Evolutionary conservation across 2,329 filamentous ascomycete species (phyloP).

Genomic region (Hirsutella minnesotensis): DNA sequence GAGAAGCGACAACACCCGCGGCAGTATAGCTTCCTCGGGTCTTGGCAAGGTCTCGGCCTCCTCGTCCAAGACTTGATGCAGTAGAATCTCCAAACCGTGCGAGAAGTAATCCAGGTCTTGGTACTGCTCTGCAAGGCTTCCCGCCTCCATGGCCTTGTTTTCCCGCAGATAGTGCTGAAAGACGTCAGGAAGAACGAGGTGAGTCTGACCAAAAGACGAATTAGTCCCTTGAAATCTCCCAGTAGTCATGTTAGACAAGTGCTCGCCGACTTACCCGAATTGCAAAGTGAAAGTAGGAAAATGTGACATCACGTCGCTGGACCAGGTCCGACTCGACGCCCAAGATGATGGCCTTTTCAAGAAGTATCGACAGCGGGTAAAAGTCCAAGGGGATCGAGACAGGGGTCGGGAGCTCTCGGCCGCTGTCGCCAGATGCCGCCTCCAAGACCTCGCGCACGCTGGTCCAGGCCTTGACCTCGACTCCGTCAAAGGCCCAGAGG

Average conservation of each 20-base stretch:
- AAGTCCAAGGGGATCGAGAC: conserved; percentile 84
- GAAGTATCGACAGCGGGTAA: conserved; percentile 76
- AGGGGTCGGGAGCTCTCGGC: conserved; percentile 59
- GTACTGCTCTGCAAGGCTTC: conserved; percentile 75
- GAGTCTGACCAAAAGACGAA: conserved; percentile 45
- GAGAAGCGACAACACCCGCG: conserved; percentile 49
- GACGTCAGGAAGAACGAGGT: conserved; percentile 83
- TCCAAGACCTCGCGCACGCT: conserved; percentile 76
- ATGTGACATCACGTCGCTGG: conserved; percentile 84
- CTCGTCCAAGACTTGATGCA: conserved; percentile 89
- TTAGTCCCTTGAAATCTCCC: too few relatives aligned
- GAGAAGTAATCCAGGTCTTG: conserved; percentile 82
- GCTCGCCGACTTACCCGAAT: conserved; percentile 67
- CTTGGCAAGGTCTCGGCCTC: conserved; percentile 66
- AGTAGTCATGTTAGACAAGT: too few relatives aligned
- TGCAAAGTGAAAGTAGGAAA: conserved; percentile 79
- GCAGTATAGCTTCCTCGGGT: conserved; percentile 52
- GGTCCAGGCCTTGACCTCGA: conserved; percentile 76
- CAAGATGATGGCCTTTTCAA: conserved; percentile 82
- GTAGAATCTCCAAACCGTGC: conserved; percentile 80
- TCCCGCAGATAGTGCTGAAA: conserved; percentile 67
- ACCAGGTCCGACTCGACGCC: conserved; percentile 87
- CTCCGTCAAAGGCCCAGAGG: conserved; percentile 88
- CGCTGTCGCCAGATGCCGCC: conserved; percentile 52
- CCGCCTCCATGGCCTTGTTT: conserved; percentile 67